These are phyloP conservation scores for Globisporangium radiosum DNA, from an alignment of 352 stramenopile genomes.

Conservation along the genomic window DNA sequence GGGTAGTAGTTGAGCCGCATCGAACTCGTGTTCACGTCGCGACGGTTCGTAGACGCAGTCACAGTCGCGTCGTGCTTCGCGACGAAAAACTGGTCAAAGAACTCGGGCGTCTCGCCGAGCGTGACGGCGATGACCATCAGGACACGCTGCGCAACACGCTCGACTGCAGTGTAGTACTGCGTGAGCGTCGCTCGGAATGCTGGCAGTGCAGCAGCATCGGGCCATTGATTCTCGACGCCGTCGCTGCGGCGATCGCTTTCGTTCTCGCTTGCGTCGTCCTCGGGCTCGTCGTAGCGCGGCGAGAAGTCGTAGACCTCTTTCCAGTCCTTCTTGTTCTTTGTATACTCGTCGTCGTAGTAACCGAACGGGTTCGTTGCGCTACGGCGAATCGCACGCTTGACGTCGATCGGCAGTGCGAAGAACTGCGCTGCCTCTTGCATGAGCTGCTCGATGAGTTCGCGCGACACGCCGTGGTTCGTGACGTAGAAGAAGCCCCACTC, in stretches of 20 bases:
- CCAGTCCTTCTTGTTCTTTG: constrained; percentile 91
- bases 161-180: constrained; percentile 22
- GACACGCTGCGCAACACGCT: constrained; percentile 25
- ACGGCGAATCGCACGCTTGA: constrained; percentile 55
- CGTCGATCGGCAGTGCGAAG: constrained; percentile 68
- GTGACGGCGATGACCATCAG: constrained; percentile 30
- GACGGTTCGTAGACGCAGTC: too few species aligned
- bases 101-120: constrained; percentile 19
- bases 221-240: constrained; percentile 72
- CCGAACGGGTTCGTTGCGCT: constrained; percentile 78
- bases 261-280: constrained; percentile 7
- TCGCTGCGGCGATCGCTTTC: background rate
- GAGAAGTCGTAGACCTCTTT: constrained; percentile 85
- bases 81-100: constrained; percentile 49
- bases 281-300: constrained; percentile 32
- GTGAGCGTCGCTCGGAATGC: constrained; percentile 49
- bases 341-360: constrained; percentile 93
- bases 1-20: constrained; percentile 92
- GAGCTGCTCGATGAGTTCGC: constrained; percentile 56
- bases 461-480: constrained; percentile 70
- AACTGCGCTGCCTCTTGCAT: constrained; percentile 58
- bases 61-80: constrained; percentile 60
- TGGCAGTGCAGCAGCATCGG: constrained; percentile 31
- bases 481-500: constrained; percentile 94
- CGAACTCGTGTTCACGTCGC: constrained; percentile 77